These are phyloP conservation scores for Vicia sativa DNA, from an alignment of 306 rosid species.

Conservation along the genomic window DNA sequence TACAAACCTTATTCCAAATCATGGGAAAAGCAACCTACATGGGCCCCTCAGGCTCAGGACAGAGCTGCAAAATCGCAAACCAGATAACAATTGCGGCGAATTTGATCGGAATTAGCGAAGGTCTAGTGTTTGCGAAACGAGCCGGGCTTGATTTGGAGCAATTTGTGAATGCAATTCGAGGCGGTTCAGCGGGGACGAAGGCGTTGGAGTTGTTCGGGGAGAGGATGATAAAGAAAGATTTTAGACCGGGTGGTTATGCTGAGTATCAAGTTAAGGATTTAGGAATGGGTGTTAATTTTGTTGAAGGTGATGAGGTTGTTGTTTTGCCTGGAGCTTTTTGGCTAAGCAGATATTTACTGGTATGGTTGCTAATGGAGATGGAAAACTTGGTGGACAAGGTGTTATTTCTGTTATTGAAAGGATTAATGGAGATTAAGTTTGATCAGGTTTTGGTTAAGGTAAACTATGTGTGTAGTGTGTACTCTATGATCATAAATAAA, in stretches of 20 bases:
- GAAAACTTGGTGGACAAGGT: conserved; percentile 74
- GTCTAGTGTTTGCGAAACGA: conserved; percentile 70
- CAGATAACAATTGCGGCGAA: conserved; percentile 64
- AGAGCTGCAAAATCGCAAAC: conserved; percentile 81
- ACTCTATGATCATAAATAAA: neutral
- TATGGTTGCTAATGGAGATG: conserved; percentile 84
- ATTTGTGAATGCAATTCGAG: conserved; percentile 60
- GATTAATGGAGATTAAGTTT: conserved; percentile 51
- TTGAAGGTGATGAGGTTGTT: conserved; percentile 50
- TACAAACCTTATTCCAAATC: conserved; percentile 50
- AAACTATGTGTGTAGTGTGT: neutral
- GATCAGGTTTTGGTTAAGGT: no score
- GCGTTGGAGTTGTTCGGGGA: conserved; percentile 73
- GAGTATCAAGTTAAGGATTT: conserved; percentile 88
- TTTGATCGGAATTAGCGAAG: conserved; percentile 75
- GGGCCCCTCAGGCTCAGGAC: conserved; percentile 75
- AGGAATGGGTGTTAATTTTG: conserved; percentile 79
- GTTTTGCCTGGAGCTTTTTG: conserved; percentile 79
- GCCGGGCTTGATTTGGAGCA: conserved; percentile 61
- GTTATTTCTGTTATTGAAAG: conserved; percentile 70
- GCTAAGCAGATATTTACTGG: conserved; percentile 64
- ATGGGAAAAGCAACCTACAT: conserved; percentile 61
- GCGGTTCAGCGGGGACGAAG: conserved; percentile 64
- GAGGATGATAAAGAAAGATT: conserved; percentile 69
- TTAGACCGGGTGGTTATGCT: conserved; percentile 62